phyloP scores from a whole-genome alignment of 129 eudicot species.

The Pittosporum tobira region DNA sequence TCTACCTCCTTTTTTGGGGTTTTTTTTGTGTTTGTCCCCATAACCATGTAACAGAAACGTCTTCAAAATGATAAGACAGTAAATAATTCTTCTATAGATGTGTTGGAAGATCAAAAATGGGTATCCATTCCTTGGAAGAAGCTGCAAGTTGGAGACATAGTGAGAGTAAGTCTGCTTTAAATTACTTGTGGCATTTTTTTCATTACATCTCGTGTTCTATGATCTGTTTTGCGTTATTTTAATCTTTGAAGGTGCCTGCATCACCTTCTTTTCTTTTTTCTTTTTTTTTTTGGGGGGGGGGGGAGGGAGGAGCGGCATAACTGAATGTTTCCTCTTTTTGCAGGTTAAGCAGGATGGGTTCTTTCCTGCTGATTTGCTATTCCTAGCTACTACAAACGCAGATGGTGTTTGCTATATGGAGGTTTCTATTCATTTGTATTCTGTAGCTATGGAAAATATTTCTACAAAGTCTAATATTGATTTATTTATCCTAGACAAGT shows the following conservation, averaged over 20 bases:
- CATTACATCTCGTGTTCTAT: constrained; percentile 1
- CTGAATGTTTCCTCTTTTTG: constrained; percentile 19
- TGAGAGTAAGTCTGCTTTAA: constrained; percentile 46
- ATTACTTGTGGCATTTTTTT: background rate
- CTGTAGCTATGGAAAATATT: background rate
- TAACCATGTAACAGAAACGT: constrained; percentile 66
- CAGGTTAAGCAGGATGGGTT: constrained; percentile 41
- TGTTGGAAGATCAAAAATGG: constrained; percentile 76
- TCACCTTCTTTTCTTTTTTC: too few species aligned
- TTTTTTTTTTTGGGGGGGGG: background rate
- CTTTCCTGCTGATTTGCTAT: constrained; percentile 16
- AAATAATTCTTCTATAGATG: constrained; percentile 64
- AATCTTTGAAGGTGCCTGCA: too few species aligned
- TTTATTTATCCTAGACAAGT: background rate
- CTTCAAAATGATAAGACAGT: constrained; percentile 82
- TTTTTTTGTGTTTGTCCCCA: background rate
- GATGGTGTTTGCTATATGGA: constrained; percentile 18
- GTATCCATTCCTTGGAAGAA: constrained; percentile 75
- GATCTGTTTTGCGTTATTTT: constrained; percentile 6
- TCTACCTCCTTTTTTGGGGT: constrained; percentile 2
- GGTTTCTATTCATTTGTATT: constrained; percentile 27
- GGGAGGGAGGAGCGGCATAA: background rate
- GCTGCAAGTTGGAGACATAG: constrained; percentile 89
- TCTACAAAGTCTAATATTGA: background rate
- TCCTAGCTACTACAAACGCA: constrained; percentile 19